Evolutionary conservation across 352 stramenopile genomes (phyloP), one percentile per base, ranked within the genome.

Genomic region (Pythium volutum): DNA sequence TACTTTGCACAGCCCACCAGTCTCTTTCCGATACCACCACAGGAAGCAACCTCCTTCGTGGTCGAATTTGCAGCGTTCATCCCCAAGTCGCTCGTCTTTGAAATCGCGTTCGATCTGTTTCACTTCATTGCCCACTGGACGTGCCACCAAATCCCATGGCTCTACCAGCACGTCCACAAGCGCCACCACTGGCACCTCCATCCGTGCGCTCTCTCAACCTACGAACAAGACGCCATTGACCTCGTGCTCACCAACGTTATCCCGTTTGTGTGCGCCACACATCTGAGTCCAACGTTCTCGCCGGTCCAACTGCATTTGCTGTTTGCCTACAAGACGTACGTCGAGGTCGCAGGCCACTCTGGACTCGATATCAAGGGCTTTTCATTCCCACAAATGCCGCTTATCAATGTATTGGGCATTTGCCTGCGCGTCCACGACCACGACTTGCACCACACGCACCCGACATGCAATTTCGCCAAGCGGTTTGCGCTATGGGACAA

Each of bases 251-350:
- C 80, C 22, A 96, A 95, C 60, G 72, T 90, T 2, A 33, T 93
- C 23, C 88, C 88, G 20, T 87, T 91, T 34, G 64, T 77, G 26
- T 10, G 84, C 8, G 78, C 86, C 3, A 71, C 66, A n/a, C 61
- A 52, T 11, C 22, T 91, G 33, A 73, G 69, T 11, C 72, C 77
- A 15, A 42, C 69, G 8, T 73, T 94, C 49, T 82, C 83, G 2
- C 31, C 51, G 22, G 42, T 80, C n/a, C 82, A 95, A 49, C 55
- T 93, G 10, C 74, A 93, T 11, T 51, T 96, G 39, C 58, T 96
- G 18, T 84, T 93, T 64, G 81, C 84, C 18, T 96, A 96, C 79
- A 95, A 95, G 70, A 85, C 85, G 49, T 96, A 95, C 71, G 84
- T 96, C 31, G 88, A 96, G 59, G 77, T 94, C 27, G 88, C 88